Evolutionary conservation across 2,329 filamentous ascomycete genomes (phyloP).

Genomic region (Claviceps sorghi): DNA sequence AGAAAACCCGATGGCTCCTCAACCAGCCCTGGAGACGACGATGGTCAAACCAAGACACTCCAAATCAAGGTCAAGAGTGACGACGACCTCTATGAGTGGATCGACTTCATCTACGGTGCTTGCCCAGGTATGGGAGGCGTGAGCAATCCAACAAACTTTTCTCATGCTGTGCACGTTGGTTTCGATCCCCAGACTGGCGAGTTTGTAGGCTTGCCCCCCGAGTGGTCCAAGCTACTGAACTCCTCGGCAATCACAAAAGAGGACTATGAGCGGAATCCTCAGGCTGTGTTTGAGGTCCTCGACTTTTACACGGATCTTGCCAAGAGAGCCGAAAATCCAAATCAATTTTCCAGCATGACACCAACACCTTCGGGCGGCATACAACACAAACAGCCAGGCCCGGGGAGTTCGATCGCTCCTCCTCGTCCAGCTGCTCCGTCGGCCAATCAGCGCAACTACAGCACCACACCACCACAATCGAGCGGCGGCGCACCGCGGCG

Average conservation of each 20-base stretch:
- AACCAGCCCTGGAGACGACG: slow-evolving; percentile 60
- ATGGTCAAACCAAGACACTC: slow-evolving; percentile 67
- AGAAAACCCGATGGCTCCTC: slow-evolving; percentile 54
- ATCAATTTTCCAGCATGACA: slow-evolving; percentile 51
- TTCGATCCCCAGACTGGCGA: slow-evolving; percentile 92
- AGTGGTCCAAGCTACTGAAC: slow-evolving; percentile 95
- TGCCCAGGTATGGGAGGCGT: slow-evolving; percentile 97
- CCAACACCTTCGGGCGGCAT: slow-evolving; percentile 47
- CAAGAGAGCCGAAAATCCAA: slow-evolving; percentile 58
- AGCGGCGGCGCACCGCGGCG: slow-evolving; percentile 27
- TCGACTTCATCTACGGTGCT: slow-evolving; percentile 91
- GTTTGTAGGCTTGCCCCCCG: slow-evolving; percentile 83
- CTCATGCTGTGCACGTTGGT: slow-evolving; percentile 89
- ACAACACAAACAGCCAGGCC: slow-evolving; percentile 48
- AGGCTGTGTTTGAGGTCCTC: slow-evolving; percentile 66
- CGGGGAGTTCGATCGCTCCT: slow-evolving; percentile 47
- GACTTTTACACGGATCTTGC: slow-evolving; percentile 78
- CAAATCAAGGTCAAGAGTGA: slow-evolving; percentile 91
- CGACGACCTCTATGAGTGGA: slow-evolving; percentile 97
- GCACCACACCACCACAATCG: slow-evolving; percentile 22
- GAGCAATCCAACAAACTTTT: slow-evolving; percentile 97
- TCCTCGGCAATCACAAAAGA: slow-evolving; percentile 96
- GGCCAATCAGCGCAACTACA: slow-evolving; percentile 27
- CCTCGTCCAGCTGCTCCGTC: slow-evolving; percentile 47
- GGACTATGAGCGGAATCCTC: slow-evolving; percentile 93